Evolutionary conservation across 192 early-diverging fungal species (phyloP).

Genomic region (Coemansia sp.): DNA sequence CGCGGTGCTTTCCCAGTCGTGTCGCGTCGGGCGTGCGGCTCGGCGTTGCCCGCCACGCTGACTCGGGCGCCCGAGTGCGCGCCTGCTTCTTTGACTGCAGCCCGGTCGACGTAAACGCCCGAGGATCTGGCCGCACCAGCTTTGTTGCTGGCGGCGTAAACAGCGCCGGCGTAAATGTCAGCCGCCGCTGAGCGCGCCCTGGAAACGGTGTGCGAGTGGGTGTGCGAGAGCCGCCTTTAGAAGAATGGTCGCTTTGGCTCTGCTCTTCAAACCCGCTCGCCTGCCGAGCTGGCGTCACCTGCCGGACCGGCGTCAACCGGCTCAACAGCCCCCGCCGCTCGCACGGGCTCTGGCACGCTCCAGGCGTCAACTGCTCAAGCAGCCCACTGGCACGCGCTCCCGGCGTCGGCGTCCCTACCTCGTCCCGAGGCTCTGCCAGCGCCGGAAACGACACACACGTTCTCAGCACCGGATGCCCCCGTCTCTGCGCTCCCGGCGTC

Average conservation of each 20-base stretch:
- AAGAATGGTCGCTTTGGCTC: background rate
- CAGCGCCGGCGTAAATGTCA: conserved; percentile 42
- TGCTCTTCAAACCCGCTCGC: background rate
- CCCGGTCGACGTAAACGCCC: conserved; percentile 52
- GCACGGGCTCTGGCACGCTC: background rate
- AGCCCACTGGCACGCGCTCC: conserved; percentile 7
- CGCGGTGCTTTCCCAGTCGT: conserved; percentile 50
- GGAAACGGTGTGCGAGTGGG: conserved; percentile 28
- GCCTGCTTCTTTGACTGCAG: conserved; percentile 51
- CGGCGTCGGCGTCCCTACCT: conserved; percentile 22
- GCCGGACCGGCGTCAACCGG: background rate
- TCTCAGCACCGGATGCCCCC: conserved; percentile 16
- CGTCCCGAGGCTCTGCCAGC: conserved; percentile 5
- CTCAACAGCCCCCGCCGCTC: background rate
- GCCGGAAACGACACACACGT: conserved; percentile 43
- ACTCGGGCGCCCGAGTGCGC: conserved; percentile 44
- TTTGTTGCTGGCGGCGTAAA: conserved; percentile 56
- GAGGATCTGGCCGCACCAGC: conserved; percentile 54
- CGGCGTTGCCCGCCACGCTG: conserved; percentile 43
- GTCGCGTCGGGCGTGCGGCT: conserved; percentile 4
- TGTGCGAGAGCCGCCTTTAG: background rate
- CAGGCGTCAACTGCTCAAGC: conserved; percentile 29
- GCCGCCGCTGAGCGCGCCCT: conserved; percentile 26
- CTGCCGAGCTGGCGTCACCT: background rate
- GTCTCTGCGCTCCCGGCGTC: background rate